Evolutionary conservation across 1,139 yeast genomes (phyloP).

Genomic region (Yamadazyma triangularis): DNA sequence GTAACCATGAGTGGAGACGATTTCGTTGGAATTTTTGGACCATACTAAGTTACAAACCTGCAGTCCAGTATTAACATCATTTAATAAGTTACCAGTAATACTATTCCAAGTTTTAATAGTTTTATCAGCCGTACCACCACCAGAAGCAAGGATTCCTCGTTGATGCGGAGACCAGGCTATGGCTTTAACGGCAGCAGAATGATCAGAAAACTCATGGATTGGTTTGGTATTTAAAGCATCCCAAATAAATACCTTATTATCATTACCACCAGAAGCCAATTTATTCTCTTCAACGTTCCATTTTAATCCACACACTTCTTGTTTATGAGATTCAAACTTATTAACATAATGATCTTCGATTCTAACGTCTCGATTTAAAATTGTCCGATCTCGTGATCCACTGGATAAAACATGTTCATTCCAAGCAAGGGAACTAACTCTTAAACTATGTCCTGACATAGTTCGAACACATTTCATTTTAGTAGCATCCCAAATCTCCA

Average conservation of each 20-base stretch:
- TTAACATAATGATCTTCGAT: slow-evolving; percentile 78
- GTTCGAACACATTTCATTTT: slow-evolving; percentile 78
- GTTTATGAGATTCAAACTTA: slow-evolving; percentile 71
- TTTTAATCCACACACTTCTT: slow-evolving; percentile 92
- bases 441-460: slow-evolving; percentile 84
- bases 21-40: slow-evolving; percentile 88
- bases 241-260: slow-evolving; percentile 81
- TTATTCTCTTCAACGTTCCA: slow-evolving; percentile 91
- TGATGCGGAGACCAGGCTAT: slow-evolving; percentile 98
- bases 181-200: slow-evolving; percentile 94
- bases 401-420: slow-evolving; percentile 84
- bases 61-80: slow-evolving; percentile 88
- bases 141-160: slow-evolving; percentile 87
- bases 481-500: slow-evolving; percentile 96
- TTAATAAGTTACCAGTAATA: slow-evolving; percentile 64
- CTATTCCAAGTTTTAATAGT: slow-evolving; percentile 93
- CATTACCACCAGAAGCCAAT: slow-evolving; percentile 92
- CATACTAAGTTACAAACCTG: slow-evolving; percentile 93
- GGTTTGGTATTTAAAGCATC: slow-evolving; percentile 75
- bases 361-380: slow-evolving; percentile 88
- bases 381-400: slow-evolving; percentile 82
- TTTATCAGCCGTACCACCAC: slow-evolving; percentile 97
- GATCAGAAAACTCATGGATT: slow-evolving; percentile 70
- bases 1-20: slow-evolving; percentile 94
- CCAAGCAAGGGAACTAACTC: slow-evolving; percentile 92